A percentile compares a stretch with the other conserved stretches of the same genome.
Conservation (phyloP, 176 grass and related monocot genomes). For the Rhynchospora tenuis region DNA sequence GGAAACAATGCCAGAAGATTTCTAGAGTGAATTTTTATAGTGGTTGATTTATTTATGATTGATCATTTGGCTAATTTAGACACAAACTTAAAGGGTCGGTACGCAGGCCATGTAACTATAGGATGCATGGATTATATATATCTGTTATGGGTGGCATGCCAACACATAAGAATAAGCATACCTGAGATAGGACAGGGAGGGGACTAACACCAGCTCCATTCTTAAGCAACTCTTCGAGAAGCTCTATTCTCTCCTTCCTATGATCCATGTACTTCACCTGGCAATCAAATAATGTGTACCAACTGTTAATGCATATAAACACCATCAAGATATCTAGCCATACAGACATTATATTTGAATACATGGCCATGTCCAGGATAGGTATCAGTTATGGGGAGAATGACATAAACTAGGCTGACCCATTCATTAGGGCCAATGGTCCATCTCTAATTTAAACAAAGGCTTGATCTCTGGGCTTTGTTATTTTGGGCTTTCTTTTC, state of each 20-base stretch:
- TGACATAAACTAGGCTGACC: background rate
- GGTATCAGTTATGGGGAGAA: background rate
- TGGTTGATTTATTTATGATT: background rate
- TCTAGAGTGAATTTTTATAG: background rate
- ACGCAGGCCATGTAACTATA: background rate
- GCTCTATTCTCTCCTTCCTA: constrained; percentile 64
- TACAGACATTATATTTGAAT: background rate
- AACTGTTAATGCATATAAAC: background rate
- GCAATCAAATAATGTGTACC: background rate
- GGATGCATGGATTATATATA: background rate
- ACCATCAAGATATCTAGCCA: background rate
- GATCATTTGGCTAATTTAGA: background rate
- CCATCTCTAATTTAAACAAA: background rate
- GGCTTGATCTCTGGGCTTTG: background rate
- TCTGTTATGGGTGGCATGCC: background rate
- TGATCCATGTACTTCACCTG: constrained; percentile 67
- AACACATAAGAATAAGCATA: background rate
- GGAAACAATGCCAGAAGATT: background rate
- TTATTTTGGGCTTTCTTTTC: background rate
- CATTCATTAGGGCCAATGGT: background rate
- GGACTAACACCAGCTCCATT: constrained; percentile 48
- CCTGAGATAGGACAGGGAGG: constrained; percentile 66
- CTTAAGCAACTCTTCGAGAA: constrained; percentile 61
- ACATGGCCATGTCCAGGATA: background rate
- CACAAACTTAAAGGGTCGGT: background rate